Base-by-base conservation (phyloP, 805 yeast genomes). In the Saccharomycopsis oosterbeekiorum region DNA sequence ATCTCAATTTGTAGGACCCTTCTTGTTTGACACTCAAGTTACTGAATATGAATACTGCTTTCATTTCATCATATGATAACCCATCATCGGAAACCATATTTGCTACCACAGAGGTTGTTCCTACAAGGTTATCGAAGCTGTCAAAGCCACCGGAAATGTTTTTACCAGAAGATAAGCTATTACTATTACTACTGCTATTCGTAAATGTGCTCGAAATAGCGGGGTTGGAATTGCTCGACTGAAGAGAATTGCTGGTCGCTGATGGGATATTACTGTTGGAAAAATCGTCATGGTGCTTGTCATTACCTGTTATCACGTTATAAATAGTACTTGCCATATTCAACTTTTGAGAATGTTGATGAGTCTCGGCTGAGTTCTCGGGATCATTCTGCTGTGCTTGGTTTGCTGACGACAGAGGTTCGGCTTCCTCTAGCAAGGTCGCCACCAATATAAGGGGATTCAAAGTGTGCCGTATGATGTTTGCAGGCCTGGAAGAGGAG, bases 11-110 rank as follows among this genome's bases (percentile, higher is more conserved):
- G 26, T 64, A 64, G 34, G 59, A 58, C 5, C 66, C 66, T 17
- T 64, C 66, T 26, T 62, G 65, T 43, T 62, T 62, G 39, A 64
- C 65, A 58, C 65, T 62, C 19, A 64, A 43, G 53, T 64, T 62
- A 41, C 63, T 59, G 26, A 64, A 64, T 9, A 64, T 65, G 53
- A 62, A 62, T 9, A 64, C 63, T 17, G 66, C 66, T 37, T 60
- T 59, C 62, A 60, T 61, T 15, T 50, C 34, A 1, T 55, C 63
- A 24, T 57, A 40, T 15, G 42, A 41, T 12, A 59, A 43, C 29
- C 29, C 50, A 29, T 63, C 61, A 36, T 63, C 64, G 26, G 59
- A 54, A 12, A 63, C 65, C 65, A 63, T 63, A 34, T 59, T 63
- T 10, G 65, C 65, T 19, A 63, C 65, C 5, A 63, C 65, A 4